Conservation (phyloP, 2,329 filamentous ascomycete species). For the Aphanocladium album region DNA sequence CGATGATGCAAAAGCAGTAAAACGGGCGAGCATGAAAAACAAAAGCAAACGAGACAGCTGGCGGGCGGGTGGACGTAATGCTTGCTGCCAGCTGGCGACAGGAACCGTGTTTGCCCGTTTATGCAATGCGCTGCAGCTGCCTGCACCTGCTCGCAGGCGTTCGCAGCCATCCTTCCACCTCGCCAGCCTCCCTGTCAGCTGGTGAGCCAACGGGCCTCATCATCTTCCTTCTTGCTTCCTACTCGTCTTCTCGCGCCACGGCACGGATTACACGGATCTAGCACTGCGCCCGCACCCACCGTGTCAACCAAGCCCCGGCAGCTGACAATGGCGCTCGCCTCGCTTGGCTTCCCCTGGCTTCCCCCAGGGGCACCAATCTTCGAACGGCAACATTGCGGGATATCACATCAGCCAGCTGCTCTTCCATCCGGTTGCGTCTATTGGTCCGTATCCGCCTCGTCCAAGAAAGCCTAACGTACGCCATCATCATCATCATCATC, state of each 20-base stretch:
- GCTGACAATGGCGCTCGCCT: constrained; percentile 11
- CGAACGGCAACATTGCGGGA: background rate
- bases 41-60: background rate
- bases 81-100: background rate
- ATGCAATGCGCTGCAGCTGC: background rate
- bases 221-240: background rate
- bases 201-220: background rate
- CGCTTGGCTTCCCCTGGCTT: background rate
- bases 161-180: background rate
- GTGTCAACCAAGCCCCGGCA: background rate
- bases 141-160: constrained; percentile 1
- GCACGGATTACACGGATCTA: background rate
- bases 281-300: background rate
- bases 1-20: background rate
- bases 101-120: background rate
- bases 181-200: background rate
- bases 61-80: background rate
- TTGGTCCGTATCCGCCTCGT: constrained; percentile 1
- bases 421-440: background rate
- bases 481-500: too few species aligned
- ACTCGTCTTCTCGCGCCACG: background rate
- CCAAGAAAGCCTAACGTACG: background rate
- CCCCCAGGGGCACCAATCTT: background rate
- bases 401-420: constrained; percentile 9
- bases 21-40: background rate